Conservation (phyloP, 139 green algal genomes). For the Chlorella vulgaris region DNA sequence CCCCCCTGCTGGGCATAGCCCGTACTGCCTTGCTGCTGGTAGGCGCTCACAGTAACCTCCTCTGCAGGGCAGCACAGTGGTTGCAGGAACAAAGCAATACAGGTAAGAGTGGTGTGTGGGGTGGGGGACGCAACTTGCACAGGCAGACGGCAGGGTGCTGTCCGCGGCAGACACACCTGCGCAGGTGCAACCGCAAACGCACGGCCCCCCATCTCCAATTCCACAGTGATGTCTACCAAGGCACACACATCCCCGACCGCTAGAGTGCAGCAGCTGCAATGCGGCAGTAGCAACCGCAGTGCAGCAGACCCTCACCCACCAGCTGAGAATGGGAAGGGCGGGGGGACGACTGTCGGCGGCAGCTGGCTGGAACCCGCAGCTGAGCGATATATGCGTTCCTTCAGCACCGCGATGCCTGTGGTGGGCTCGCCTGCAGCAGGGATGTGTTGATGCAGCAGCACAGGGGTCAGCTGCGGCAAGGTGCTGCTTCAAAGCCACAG, state of each 20-base stretch:
- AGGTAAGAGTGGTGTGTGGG: too few relatives aligned
- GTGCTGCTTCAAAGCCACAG: too few relatives aligned
- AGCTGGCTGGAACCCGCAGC: constrained; percentile 27
- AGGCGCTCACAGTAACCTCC: background rate
- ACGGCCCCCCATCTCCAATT: too few relatives aligned
- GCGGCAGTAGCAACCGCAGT: background rate
- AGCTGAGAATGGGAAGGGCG: constrained; percentile 73
- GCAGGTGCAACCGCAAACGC: too few relatives aligned
- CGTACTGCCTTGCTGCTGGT: constrained; percentile 15
- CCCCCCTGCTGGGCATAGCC: constrained; percentile 8
- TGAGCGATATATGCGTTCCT: constrained; percentile 86
- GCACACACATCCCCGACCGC: too few relatives aligned
- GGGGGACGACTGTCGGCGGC: constrained; percentile 43
- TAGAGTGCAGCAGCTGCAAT: background rate
- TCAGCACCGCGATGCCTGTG: constrained; percentile 68
- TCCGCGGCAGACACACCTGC: too few relatives aligned
- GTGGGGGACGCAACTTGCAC: too few relatives aligned
- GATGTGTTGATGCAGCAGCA: background rate
- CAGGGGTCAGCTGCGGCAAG: too few relatives aligned
- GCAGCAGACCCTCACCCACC: constrained; percentile 46
- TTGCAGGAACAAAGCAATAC: too few relatives aligned
- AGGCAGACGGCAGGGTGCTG: too few relatives aligned
- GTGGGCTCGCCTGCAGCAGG: constrained; percentile 59
- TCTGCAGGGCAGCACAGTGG: too few relatives aligned
- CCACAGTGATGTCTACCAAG: too few relatives aligned